Base-by-base conservation (phyloP, 805 yeast species). In the Priceomyces fermenticarens region DNA sequence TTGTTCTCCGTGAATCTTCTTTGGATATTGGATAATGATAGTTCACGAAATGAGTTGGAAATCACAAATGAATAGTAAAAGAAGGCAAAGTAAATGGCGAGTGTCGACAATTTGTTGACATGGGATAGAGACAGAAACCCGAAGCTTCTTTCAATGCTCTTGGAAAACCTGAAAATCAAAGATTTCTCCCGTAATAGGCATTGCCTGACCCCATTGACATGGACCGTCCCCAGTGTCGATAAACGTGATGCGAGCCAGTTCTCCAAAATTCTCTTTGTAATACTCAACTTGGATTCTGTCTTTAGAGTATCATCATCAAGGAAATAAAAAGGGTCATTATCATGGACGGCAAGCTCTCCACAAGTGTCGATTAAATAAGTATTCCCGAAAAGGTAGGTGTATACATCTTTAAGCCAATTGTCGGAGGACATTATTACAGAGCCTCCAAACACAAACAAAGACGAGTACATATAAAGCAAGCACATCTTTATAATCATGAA, bases 91-190 rank as follows among this genome's bases (percentile, higher is more conserved):
- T 20, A 20, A 4, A 20, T 20, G 7, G 25, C 25, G 8, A 20
- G 25, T 5, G 25, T 20, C 4, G 25, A 20, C 25, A 20, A 20
- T 20, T 20, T 20, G 25, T 20, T 20, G 8, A 20, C 25, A 20
- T 20, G 25, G 25, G 25, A 20, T 20, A 20, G 4, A 20, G 25
- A 20, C 25, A 20, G 32, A n/a, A 35, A 27, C 5, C 20, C 20
- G 10, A 35, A 35, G n/a, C 7, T 4, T 3, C 3, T 16, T 17
- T 25, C 30, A 25, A 35, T 9, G 10, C 13, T 15, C 14, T 25
- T n/a, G 14, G 38, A 35, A 25, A 35, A 35, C 30, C 25, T 35
- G 17, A 35, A 35, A 11, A 35, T 8, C 27, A 35, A 26, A 27
- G 14, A 25, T 12, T 35, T 15, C 3, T 35, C 38, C 5, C 27